A percentile compares a stretch with the other conserved stretches of the same genome.
These are phyloP conservation scores for Pleurotus salmoneostramineus DNA, from an alignment of 768 basidiomycete species.

Conservation along the genomic window DNA sequence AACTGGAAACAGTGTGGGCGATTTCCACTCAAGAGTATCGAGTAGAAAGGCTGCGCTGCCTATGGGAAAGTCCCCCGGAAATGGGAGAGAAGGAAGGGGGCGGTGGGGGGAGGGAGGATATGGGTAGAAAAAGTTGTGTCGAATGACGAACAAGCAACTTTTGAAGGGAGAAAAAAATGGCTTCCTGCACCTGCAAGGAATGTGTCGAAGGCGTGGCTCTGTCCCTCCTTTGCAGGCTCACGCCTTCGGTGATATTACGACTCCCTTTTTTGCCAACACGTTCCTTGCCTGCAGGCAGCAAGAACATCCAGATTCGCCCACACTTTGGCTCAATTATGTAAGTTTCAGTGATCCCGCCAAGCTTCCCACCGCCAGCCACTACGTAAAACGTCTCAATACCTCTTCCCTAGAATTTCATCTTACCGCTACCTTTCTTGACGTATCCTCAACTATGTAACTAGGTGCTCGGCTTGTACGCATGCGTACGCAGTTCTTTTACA, in stretches of 20 bases:
- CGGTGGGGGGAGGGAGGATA: no score
- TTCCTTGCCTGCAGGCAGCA: slow-evolving; percentile 77
- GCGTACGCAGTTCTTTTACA: no score
- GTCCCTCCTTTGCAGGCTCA: slow-evolving; percentile 40
- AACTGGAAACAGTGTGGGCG: slow-evolving; percentile 1
- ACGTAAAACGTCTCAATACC: slow-evolving; percentile 1
- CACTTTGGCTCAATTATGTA: slow-evolving; percentile 44
- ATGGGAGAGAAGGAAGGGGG: slow-evolving; percentile 17
- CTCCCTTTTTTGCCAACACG: slow-evolving; percentile 62
- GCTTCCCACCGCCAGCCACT: background rate
- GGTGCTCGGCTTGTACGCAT: background rate
- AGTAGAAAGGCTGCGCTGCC: slow-evolving; percentile 11
- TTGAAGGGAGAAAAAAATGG: slow-evolving; percentile 46
- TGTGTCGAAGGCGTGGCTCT: slow-evolving; percentile 50
- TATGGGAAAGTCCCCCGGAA: slow-evolving; percentile 5
- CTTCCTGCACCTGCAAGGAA: slow-evolving; percentile 24
- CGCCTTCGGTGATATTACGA: slow-evolving; percentile 37
- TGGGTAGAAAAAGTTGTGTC: slow-evolving; percentile 38
- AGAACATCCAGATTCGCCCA: slow-evolving; percentile 33
- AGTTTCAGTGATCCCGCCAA: slow-evolving; percentile 10
- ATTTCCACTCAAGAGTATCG: background rate
- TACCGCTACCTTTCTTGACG: background rate
- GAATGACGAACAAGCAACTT: slow-evolving; percentile 43
- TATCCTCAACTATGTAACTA: background rate
- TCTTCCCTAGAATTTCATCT: background rate